phyloP scores from a whole-genome alignment of 169 alveolate genomes.

The Eimeria mitis region DNA sequence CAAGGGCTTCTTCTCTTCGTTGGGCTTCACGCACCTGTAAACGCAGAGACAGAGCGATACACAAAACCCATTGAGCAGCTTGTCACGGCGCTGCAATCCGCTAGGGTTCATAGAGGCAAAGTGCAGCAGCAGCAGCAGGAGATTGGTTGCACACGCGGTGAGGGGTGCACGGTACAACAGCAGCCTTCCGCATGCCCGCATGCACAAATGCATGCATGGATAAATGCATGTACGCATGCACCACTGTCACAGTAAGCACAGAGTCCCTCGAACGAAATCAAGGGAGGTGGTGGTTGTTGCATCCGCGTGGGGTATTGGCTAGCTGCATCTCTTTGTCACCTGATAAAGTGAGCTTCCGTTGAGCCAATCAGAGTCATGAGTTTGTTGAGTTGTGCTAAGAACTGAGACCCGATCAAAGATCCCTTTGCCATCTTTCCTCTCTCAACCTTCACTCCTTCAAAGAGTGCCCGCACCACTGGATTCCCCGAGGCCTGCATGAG shows the following conservation, averaged over 20 bases:
- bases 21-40: constrained; percentile 91
- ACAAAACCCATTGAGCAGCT: neutral
- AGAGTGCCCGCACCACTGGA: constrained; percentile 88
- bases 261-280: neutral
- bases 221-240: neutral
- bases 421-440: constrained; percentile 96
- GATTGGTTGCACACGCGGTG: neutral
- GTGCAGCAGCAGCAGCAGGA: neutral
- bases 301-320: neutral
- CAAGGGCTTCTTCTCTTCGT: constrained; percentile 92
- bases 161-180: too few species aligned
- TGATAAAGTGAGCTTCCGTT: constrained; percentile 94
- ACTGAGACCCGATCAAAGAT: constrained; percentile 94
- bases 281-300: neutral
- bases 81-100: neutral
- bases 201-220: neutral
- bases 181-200: too few species aligned
- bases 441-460: constrained; percentile 91
- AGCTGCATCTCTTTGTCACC: constrained; percentile 64
- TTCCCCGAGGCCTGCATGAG: constrained; percentile 86
- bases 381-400: constrained; percentile 89
- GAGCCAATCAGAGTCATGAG: constrained; percentile 91
- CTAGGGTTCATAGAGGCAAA: neutral
- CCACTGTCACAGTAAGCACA: neutral
- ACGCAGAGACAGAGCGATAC: neutral